These are phyloP conservation scores for Chalciporus pseudorubinellus DNA, from an alignment of 768 basidiomycete species.

Conservation along the genomic window DNA sequence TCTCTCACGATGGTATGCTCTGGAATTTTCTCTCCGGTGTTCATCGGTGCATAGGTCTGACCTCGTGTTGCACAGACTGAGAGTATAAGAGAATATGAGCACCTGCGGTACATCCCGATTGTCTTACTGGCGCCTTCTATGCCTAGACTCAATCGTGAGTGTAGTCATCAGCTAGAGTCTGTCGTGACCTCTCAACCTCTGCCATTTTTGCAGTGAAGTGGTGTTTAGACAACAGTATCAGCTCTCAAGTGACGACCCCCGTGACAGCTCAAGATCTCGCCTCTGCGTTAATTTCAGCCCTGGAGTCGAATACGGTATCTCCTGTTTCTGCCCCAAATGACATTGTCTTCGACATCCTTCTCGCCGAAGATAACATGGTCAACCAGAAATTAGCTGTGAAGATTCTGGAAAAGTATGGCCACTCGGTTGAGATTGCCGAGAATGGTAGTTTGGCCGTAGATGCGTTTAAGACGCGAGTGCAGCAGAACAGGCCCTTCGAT, in stretches of 20 bases:
- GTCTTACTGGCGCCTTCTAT: slow-evolving; percentile 83
- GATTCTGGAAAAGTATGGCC: slow-evolving; percentile 94
- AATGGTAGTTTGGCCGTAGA: slow-evolving; percentile 94
- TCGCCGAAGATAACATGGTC: slow-evolving; percentile 96
- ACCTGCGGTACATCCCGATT: slow-evolving; percentile 94
- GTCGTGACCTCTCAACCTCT: slow-evolving; percentile 3
- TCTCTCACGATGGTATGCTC: slow-evolving; percentile 74
- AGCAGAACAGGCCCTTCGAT: slow-evolving; percentile 75
- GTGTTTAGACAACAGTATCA: slow-evolving; percentile 95
- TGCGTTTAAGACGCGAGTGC: slow-evolving; percentile 77
- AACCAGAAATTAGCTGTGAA: slow-evolving; percentile 96
- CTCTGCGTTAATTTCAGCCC: slow-evolving; percentile 87
- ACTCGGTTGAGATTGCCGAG: slow-evolving; percentile 94
- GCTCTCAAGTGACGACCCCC: slow-evolving; percentile 91
- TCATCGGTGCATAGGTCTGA: slow-evolving; percentile 3
- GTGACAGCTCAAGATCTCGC: slow-evolving; percentile 85
- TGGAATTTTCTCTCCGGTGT: background rate
- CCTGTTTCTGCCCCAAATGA: slow-evolving; percentile 85
- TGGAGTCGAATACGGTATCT: slow-evolving; percentile 92
- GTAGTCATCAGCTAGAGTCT: background rate
- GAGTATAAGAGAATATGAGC: slow-evolving; percentile 85
- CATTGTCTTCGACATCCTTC: slow-evolving; percentile 84
- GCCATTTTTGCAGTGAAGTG: slow-evolving; percentile 68
- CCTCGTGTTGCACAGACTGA: slow-evolving; percentile 62
- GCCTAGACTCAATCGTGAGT: slow-evolving; percentile 72